Evolutionary conservation across 2,329 filamentous ascomycete genomes (phyloP), one percentile per base, ranked within the genome.

Genomic region (Phialophora chinensis): DNA sequence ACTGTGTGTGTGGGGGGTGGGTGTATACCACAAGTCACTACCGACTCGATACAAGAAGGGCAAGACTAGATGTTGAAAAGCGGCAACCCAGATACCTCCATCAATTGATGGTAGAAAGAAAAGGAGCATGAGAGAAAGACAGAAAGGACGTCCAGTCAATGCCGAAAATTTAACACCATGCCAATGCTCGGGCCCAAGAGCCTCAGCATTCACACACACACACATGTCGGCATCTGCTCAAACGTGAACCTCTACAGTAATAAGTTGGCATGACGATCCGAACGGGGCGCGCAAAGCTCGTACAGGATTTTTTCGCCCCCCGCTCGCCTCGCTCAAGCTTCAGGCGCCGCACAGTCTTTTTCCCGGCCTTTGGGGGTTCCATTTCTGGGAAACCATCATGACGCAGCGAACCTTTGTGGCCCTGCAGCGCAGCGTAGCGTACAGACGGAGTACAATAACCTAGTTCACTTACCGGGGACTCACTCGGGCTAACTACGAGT

Each of bases 161-260:
- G 38, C 38, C 38, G 38, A 44, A 44, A 44, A n/a, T 44, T 44
- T 44, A 44, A 44, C 38, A 44, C 38, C 38, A 44, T 44, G 38
- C 38, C 38, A 44, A 44, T 44, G 38, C 38, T 44, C 38, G 38
- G 38, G 38, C 38, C 38, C 38, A 44, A n/a, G 38, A 44, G 38
- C 38, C 38, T 44, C 38, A 44, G 38, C 38, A 44, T 44, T 44
- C 14, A 31, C 33, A 35, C 33, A 35, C 35, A 35, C 35, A 42
- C 38, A n/a, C 6, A 35, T 7, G 17, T 44, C 38, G 38, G 38
- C 38, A 44, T 44, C 38, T 44, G 38, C 38, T 44, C 38, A 8
- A 20, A 17, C 6, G 11, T 42, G 35, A 42, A 42, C 35, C 35
- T 42, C 35, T 14, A 14, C 35, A 17, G 35, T 42, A 35, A 11